Evolutionary conservation across 108 stramenopile genomes (phyloP), one percentile per base, ranked within the genome.

Genomic region (Mediolabrus comicus): DNA sequence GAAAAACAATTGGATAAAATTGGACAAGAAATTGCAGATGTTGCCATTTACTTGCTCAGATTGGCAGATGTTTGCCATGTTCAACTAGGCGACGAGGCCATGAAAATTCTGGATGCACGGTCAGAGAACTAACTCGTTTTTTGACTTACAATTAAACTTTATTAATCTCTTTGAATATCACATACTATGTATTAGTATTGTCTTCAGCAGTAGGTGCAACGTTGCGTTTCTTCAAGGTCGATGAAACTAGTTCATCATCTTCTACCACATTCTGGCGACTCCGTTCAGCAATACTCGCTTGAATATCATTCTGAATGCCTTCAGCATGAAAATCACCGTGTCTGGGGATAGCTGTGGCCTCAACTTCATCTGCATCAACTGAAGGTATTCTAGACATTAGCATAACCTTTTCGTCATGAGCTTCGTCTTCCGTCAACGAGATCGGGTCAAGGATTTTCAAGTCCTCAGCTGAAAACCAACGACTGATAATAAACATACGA

Each of bases 21-120:
- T 16, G 88, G 85, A 10, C 92, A 97, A 64, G 97, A 98, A 82
- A 71, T 98, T 39, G 91, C 96, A 0, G 97, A 98, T 83, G 95
- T 97, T 35, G 57, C 95, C 32, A 94, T 98, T 67, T 98, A 98
- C 67, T 59, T 85, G 46, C 68, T 95, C 35, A 78, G 97, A 33
- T 66, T 97, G 59, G 86, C 87, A 3, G 86, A 86, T 62, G 87
- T 91, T 4, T 85, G 83, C 62, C 46, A 75, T 31, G 74, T 86
- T n/a, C 52, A 14, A 4, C 53, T 76, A 57, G 75, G 68, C 22
- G 62, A 64, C 17, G 32, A 58, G 28, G 12, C 68, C 16, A 62
- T 57, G 58, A 26, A 16, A 6, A 55, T 63, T 13, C 16, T 71
- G 41, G 58, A 59, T 22, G 46, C 22, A 22, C n/a, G 46, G 19